Evolutionary conservation across 371 early-diverging fungal species (phyloP), one percentile per base, ranked within the genome.

Genomic region (Mycotypha africana): DNA sequence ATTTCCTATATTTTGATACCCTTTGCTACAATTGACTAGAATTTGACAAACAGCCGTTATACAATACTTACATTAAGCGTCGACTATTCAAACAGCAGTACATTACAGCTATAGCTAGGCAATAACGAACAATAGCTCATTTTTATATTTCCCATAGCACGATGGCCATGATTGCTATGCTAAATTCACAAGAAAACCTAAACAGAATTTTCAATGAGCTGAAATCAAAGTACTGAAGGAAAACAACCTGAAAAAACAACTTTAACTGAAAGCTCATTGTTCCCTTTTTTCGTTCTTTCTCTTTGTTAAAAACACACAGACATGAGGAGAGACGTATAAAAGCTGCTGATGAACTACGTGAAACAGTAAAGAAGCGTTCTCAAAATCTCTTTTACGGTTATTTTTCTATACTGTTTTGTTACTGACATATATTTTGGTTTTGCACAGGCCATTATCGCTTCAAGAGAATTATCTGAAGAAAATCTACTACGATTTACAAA

Each of bases 391-490:
- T n/a, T n/a, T n/a, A n/a, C n/a, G n/a, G n/a, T n/a, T n/a, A n/a
- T n/a, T n/a, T n/a, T n/a, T n/a, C n/a, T n/a, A n/a, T n/a, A n/a
- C n/a, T n/a, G n/a, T n/a, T n/a, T n/a, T n/a, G n/a, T n/a, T n/a
- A n/a, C n/a, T n/a, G n/a, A n/a, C n/a, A n/a, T n/a, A n/a, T n/a
- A n/a, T n/a, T n/a, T n/a, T n/a, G n/a, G n/a, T n/a, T n/a, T n/a
- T n/a, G n/a, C n/a, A n/a, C 17, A 87, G 84, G 85, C 82, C 20
- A 66, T 73, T 14, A 54, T 77, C 5, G 77, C 74, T 28, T 70
- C 83, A 26, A 67, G 85, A 30, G 88, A 88, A 59, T 47, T 84
- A 26, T 77, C 86, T 19, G 83, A 79, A 35, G 88, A 89, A 22
- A 62, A 60, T 15, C 76, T 84, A 32, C 66, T 75, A 19, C 81